Evolutionary conservation across 2,329 filamentous ascomycete genomes (phyloP).

Genomic region (Byssochlamys sp.): DNA sequence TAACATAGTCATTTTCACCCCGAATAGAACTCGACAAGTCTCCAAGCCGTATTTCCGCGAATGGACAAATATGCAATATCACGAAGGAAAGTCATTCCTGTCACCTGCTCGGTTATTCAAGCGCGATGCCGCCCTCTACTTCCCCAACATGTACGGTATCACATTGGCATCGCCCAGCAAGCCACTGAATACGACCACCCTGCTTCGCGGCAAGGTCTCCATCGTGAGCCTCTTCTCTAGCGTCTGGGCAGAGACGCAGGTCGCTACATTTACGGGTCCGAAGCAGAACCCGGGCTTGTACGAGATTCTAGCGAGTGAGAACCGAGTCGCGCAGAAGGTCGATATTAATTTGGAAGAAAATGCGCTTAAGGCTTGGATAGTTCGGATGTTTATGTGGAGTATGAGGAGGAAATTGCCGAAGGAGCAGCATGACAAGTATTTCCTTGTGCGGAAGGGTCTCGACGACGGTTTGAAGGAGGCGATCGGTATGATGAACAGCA

Average conservation of each 20-base stretch:
- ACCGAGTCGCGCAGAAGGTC: slow-evolving; percentile 60
- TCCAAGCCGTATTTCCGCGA: slow-evolving; percentile 89
- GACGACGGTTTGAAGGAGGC: slow-evolving; percentile 48
- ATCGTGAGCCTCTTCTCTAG: slow-evolving; percentile 75
- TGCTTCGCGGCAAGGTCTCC: slow-evolving; percentile 63
- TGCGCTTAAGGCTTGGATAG: slow-evolving; percentile 49
- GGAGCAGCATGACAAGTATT: slow-evolving; percentile 49
- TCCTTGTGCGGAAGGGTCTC: slow-evolving; percentile 50
- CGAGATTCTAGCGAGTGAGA: slow-evolving; percentile 45
- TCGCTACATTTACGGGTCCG: slow-evolving; percentile 58
- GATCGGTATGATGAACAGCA: slow-evolving; percentile 68
- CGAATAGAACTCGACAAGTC: slow-evolving; percentile 58
- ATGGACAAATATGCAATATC: slow-evolving; percentile 75
- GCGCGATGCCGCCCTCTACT: slow-evolving; percentile 72
- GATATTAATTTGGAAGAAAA: slow-evolving; percentile 85
- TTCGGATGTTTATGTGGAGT: slow-evolving; percentile 45
- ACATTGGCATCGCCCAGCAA: slow-evolving; percentile 56
- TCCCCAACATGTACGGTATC: slow-evolving; percentile 78
- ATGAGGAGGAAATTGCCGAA: slow-evolving; percentile 39
- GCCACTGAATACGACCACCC: slow-evolving; percentile 61
- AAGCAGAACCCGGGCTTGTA: slow-evolving; percentile 62
- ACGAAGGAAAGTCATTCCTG: slow-evolving; percentile 83
- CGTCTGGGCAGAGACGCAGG: slow-evolving; percentile 76
- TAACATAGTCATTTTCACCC: slow-evolving; percentile 1
- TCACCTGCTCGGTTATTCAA: slow-evolving; percentile 78